phyloP scores from a whole-genome alignment of 228 moss, liverwort and hornwort genomes.

The Sphagnum fallax region DNA sequence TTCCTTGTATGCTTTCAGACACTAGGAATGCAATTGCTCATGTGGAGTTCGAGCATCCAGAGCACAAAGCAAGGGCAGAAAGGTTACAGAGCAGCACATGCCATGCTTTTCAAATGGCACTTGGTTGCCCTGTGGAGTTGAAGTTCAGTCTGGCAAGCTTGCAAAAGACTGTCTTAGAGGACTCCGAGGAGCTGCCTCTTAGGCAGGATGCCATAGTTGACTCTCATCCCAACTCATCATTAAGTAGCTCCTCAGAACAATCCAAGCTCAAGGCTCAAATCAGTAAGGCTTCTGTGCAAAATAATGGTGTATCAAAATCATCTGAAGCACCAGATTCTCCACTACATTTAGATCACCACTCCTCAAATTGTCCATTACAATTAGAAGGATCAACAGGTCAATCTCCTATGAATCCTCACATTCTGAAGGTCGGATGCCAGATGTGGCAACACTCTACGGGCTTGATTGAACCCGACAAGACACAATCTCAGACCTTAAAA shows the following conservation, averaged over 20 bases:
- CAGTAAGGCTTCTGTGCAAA: constrained; percentile 2
- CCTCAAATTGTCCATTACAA: no score
- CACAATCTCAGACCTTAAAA: constrained; percentile 8
- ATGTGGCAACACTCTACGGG: not conserved
- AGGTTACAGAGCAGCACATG: constrained; percentile 81
- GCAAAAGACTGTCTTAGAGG: constrained; percentile 34
- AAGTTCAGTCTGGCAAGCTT: constrained; percentile 61
- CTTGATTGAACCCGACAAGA: constrained; percentile 19
- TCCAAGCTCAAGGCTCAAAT: constrained; percentile 39
- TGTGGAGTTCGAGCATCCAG: constrained; percentile 68
- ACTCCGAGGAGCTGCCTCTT: constrained; percentile 20
- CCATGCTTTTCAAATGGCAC: constrained; percentile 74
- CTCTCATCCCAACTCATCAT: no score
- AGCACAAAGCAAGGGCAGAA: constrained; percentile 82
- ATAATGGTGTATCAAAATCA: no score
- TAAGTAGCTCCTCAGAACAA: constrained; percentile 24
- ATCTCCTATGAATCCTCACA: no score
- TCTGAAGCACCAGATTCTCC: no score
- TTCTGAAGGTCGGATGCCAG: no score
- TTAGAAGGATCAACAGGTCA: no score
- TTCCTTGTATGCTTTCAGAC: constrained; percentile 11
- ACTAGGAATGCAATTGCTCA: constrained; percentile 60
- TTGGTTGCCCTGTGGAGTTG: constrained; percentile 77
- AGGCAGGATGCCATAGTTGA: constrained; percentile 4
- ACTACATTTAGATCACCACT: no score